A percentile compares a stretch with the other conserved stretches of the same genome.
These are phyloP conservation scores for Xylariaceae sp. DNA, from an alignment of 2,329 filamentous ascomycete species.

Conservation along the genomic window DNA sequence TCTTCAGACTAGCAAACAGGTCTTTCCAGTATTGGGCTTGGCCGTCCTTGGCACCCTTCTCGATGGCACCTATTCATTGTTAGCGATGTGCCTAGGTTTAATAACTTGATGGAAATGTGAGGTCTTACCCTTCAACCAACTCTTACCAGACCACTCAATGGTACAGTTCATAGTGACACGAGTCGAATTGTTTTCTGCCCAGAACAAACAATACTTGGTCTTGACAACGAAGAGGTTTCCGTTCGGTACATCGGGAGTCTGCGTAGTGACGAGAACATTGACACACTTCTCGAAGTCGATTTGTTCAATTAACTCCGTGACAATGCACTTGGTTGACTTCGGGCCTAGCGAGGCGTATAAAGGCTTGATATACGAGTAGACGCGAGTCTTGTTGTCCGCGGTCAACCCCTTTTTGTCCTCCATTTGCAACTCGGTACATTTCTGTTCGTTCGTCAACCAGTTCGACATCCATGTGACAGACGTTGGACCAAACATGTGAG, in stretches of 20 bases:
- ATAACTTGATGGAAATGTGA: neutral
- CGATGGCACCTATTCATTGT: constrained; percentile 69
- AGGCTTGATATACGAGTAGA: constrained; percentile 87
- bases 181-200: constrained; percentile 82
- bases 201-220: constrained; percentile 90
- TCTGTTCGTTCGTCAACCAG: constrained; percentile 82
- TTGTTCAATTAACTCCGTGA: constrained; percentile 75
- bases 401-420: constrained; percentile 76
- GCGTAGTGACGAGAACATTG: constrained; percentile 74
- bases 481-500: constrained; percentile 74
- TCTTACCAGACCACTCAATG: constrained; percentile 96
- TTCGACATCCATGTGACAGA: constrained; percentile 80
- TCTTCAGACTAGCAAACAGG: constrained; percentile 67
- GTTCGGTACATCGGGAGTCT: constrained; percentile 91
- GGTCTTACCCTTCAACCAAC: constrained; percentile 83
- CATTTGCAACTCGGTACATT: constrained; percentile 80
- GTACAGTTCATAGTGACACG: constrained; percentile 81
- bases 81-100: neutral
- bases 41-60: constrained; percentile 89
- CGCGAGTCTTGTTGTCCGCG: constrained; percentile 67
- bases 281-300: constrained; percentile 84
- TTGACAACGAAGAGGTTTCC: constrained; percentile 89
- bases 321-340: constrained; percentile 90
- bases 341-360: constrained; percentile 79
- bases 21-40: constrained; percentile 79